Conservation (phyloP, 352 stramenopile genomes). For the Saprolegnia diclina region DNA sequence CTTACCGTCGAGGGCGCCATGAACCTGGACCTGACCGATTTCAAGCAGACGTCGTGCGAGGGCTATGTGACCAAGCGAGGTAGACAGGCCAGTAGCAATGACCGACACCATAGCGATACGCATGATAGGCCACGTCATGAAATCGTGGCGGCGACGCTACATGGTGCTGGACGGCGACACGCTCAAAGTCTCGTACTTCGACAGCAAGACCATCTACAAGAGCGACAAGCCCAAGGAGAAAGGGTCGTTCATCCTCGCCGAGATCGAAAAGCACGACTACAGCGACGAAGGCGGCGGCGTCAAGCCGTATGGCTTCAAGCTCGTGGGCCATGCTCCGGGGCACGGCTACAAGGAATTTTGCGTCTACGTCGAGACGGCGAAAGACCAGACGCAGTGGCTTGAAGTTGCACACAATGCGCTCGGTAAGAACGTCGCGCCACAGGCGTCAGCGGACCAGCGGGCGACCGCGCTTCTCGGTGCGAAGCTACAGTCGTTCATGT, state of each 20-base stretch:
- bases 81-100: neutral
- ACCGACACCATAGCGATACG: neutral
- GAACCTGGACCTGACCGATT: conserved; percentile 41
- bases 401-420: conserved; percentile 71
- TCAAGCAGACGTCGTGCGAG: conserved; percentile 67
- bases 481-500: neutral
- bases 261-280: conserved; percentile 74
- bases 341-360: conserved; percentile 78
- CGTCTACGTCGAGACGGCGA: conserved; percentile 61
- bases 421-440: conserved; percentile 17
- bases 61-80: conserved; percentile 81
- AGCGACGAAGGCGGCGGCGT: conserved; percentile 57
- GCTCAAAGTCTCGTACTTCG: conserved; percentile 64
- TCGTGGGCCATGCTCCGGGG: conserved; percentile 66
- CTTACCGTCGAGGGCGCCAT: conserved; percentile 28
- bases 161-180: conserved; percentile 66
- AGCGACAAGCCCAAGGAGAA: conserved; percentile 37
- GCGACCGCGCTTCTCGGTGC: conserved; percentile 10
- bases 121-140: conserved; percentile 56
- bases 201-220: conserved; percentile 56
- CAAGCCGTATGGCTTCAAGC: conserved; percentile 80
- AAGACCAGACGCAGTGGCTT: conserved; percentile 70
- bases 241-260: conserved; percentile 70
- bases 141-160: conserved; percentile 78
- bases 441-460: neutral